Evolutionary conservation across 1,284 basidiomycete species (phyloP).

Genomic region (Cutaneotrichosporon arboriforme): DNA sequence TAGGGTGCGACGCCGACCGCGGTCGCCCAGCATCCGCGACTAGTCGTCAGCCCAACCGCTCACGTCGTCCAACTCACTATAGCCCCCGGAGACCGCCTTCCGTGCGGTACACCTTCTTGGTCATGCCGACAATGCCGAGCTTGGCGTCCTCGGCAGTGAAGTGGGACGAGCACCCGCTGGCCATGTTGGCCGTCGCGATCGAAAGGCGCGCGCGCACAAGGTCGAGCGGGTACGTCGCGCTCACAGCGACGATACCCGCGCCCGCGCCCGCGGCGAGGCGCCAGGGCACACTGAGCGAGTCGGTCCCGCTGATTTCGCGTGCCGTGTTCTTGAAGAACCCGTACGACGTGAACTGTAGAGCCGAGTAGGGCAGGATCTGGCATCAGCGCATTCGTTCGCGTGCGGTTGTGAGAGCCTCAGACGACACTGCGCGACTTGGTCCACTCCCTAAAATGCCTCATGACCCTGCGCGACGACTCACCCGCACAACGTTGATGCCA

Average conservation of each 20-base stretch:
- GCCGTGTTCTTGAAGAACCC: constrained; percentile 77
- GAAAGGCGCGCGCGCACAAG: constrained; percentile 86
- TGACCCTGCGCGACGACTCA: constrained; percentile 24
- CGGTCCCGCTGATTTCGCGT: constrained; percentile 52
- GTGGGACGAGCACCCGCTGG: constrained; percentile 14
- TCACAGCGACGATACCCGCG: constrained; percentile 84
- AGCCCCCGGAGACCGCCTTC: constrained; percentile 82
- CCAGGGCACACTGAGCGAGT: constrained; percentile 72
- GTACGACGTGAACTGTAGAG: constrained; percentile 81
- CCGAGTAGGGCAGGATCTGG: constrained; percentile 55
- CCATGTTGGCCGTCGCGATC: constrained; percentile 65
- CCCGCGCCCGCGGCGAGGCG: constrained; percentile 77
- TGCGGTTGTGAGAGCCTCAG: no score
- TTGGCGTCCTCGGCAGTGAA: constrained; percentile 41
- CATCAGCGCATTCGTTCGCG: no score
- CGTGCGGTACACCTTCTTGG: constrained; percentile 76
- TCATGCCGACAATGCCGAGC: constrained; percentile 82
- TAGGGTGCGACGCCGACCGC: constrained; percentile 90
- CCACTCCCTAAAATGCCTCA: no score
- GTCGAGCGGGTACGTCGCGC: constrained; percentile 87
- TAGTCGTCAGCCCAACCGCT: constrained; percentile 10
- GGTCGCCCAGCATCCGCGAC: constrained; percentile 71
- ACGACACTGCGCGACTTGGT: no score
- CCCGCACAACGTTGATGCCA: constrained; percentile 83
- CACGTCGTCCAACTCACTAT: constrained; percentile 55